Conservation (phyloP, 257 asterid genomes). For the Nyctanthes arbortristis region DNA sequence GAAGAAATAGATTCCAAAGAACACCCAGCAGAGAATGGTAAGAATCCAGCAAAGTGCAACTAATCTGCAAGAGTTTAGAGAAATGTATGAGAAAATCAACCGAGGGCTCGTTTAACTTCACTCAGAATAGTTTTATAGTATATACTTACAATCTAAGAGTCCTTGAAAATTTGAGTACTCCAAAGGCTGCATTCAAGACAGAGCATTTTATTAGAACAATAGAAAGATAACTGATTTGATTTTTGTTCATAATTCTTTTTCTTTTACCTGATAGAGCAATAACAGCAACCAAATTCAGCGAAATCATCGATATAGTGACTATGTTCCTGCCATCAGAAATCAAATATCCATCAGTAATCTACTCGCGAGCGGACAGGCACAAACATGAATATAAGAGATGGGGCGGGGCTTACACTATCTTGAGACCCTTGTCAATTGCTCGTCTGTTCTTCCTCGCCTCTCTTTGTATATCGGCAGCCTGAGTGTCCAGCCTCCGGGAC, state of each 20-base stretch:
- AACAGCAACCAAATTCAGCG: constrained; percentile 51
- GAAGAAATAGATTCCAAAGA: constrained; percentile 69
- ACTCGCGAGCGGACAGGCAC: not conserved
- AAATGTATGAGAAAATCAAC: constrained; percentile 18
- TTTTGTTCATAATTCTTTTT: not conserved
- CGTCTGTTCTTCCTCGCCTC: constrained; percentile 63
- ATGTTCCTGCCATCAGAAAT: constrained; percentile 50
- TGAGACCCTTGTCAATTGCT: constrained; percentile 48
- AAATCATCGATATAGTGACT: constrained; percentile 45
- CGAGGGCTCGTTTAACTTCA: not conserved
- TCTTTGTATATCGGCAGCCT: constrained; percentile 60
- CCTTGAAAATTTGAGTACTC: constrained; percentile 35
- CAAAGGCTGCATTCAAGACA: constrained; percentile 36
- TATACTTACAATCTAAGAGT: constrained; percentile 36
- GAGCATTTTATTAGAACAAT: not conserved
- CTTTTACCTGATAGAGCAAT: constrained; percentile 58
- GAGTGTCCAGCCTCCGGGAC: constrained; percentile 51
- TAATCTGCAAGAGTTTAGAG: constrained; percentile 40
- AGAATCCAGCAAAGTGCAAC: constrained; percentile 61
- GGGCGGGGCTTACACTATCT: constrained; percentile 43
- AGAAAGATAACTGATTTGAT: not conserved
- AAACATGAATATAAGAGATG: not conserved
- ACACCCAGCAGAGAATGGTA: constrained; percentile 61
- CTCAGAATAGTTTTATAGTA: not conserved
- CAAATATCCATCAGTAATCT: constrained; percentile 6